Evolutionary conservation across 306 rosid species (phyloP), one percentile per base, ranked within the genome.

Genomic region (Quercus wislizeni): DNA sequence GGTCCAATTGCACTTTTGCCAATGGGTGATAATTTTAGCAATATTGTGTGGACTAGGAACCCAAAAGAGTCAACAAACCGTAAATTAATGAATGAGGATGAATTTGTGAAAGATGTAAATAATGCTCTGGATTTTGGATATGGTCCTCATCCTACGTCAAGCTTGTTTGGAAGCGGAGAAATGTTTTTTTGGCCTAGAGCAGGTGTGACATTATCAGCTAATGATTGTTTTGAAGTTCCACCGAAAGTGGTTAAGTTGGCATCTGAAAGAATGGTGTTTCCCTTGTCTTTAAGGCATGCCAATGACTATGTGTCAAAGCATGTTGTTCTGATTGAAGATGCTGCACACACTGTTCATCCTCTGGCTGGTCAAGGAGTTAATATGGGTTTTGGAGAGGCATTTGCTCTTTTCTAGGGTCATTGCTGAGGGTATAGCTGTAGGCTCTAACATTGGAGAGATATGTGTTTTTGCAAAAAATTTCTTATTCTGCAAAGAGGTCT

Each of bases 291-390:
- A 86, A 79, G 83, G 85, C 99, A 92, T 79, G 97, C 94, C 38
- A 91, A 82, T 35, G 46, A 85, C 87, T 95, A 92, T 79, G 94
- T 91, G 15, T 89, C 94, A 5, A 91, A 86, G 82, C 85, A 85
- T 3, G 91, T 92, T 31, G 94, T 87, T 82, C 87, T 92, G 41
- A 84, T 94, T n/a, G 99, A 97, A 11, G 97, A 94, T 84, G 97
- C 97, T 35, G 97, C 97, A 23, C 99, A 94, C 84, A 92, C 94
- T 8, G 90, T 92, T 80, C 99, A 92, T 79, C 97, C 99, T 68
- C 88, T 94, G 85, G 99, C 97, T 65, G 97, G 97, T 80, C 99
- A 91, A 88, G 97, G 98, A 64, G 99, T 95, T 74, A 92, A 95
- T 88, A 75, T 92, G 82, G 99, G 99, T 75, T 95, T 92, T 69